These are phyloP conservation scores for Sugiyamaella chiloensis DNA, from an alignment of 805 yeast genomes.

Conservation along the genomic window DNA sequence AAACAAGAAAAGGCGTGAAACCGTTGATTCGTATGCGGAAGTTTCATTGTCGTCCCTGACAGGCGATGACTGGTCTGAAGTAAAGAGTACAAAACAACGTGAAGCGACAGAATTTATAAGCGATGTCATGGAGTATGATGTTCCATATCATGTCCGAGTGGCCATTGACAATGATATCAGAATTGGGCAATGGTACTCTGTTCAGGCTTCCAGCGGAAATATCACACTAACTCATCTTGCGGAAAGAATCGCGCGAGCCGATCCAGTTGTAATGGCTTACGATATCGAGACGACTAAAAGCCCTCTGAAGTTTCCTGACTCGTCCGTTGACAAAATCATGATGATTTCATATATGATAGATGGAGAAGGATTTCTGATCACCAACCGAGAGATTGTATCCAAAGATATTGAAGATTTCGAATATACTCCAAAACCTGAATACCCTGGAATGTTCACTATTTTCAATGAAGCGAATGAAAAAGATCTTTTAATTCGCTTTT, in stretches of 20 bases:
- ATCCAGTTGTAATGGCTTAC: slow-evolving; percentile 93
- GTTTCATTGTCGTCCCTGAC: slow-evolving; percentile 39
- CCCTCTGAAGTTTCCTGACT: slow-evolving; percentile 93
- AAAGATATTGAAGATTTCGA: slow-evolving; percentile 96
- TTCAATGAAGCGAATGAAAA: slow-evolving; percentile 88
- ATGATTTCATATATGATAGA: slow-evolving; percentile 99
- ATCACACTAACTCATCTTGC: slow-evolving; percentile 55
- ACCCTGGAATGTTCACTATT: slow-evolving; percentile 82
- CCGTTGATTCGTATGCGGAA: slow-evolving; percentile 64
- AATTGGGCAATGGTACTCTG: slow-evolving; percentile 95
- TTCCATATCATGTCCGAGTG: slow-evolving; percentile 93
- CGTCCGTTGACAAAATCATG: slow-evolving; percentile 88
- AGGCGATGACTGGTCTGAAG: slow-evolving; percentile 10
- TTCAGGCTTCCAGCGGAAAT: slow-evolving; percentile 58
- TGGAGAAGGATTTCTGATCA: slow-evolving; percentile 91
- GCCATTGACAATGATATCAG: slow-evolving; percentile 85
- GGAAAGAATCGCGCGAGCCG: slow-evolving; percentile 89
- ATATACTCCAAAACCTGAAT: slow-evolving; percentile 96
- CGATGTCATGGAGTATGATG: slow-evolving; percentile 91
- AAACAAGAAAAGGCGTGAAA: slow-evolving; percentile 59
- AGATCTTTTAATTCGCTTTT: slow-evolving; percentile 68
- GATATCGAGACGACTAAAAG: slow-evolving; percentile 98
- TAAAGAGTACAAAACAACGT: slow-evolving; percentile 19
- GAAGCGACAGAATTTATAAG: slow-evolving; percentile 62
- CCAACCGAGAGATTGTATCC: slow-evolving; percentile 90